Evolutionary conservation across 2,329 filamentous ascomycete genomes (phyloP), one percentile per base, ranked within the genome.

Genomic region (Alternaria triticina): DNA sequence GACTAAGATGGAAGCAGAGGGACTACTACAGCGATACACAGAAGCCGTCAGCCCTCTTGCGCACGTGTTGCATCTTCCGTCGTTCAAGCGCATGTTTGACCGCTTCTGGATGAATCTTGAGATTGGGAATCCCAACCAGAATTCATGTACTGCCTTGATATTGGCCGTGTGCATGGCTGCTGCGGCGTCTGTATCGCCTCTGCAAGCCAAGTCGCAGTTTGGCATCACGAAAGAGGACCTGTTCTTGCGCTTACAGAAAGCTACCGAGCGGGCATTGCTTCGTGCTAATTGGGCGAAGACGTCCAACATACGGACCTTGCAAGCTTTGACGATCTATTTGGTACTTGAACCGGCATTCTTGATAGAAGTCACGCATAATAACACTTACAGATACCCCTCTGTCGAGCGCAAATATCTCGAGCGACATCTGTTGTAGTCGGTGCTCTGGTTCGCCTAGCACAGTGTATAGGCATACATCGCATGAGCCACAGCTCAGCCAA

Each of bases 151-250:
- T 22, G 77, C 77, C n/a, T 59, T 79, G 61, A 74, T 80, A 40
- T 56, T 79, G 30, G 73, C 77, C 13, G 75, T 80, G 0, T 79
- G 77, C 47, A 80, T 79, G 76, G 77, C 77, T 15, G 77, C 77
- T 27, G 75, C 77, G 27, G 76, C 77, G 15, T 77, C 75, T 1
- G 68, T 80, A n/a, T 78, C 77, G 3, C 74, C 77, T 11, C 58
- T 80, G 28, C 77, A 79, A 64, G 75, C 77, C n/a, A 80, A 79
- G 49, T 77, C 77, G 15, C 77, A 80, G 30, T 80, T 80, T 54
- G 76, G 77, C 28, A 78, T 79, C 25, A 77, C 77, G 0, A 78
- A 78, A 62, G 77, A 80, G 58, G 77, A 79, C 22, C 45, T 80
- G 22, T 78, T 79, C 46, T 43, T 77, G 22, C 68, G 76, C 50